Evolutionary conservation across 768 basidiomycete genomes (phyloP).

Genomic region (Boletus vinaceobasis): DNA sequence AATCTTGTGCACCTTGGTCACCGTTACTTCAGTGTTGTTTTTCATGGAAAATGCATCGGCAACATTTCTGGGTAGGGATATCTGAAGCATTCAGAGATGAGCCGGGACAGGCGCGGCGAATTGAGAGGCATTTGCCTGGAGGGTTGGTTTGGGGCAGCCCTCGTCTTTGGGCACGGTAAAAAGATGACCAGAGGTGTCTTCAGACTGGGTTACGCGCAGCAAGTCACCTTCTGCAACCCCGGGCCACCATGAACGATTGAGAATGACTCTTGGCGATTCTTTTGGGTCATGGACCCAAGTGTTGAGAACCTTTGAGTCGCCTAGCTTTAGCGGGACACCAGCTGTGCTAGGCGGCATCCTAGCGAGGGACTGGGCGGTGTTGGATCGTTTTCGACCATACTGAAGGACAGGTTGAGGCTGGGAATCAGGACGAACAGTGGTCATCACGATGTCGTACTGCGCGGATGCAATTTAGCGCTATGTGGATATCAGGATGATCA

Average conservation of each 20-base stretch:
- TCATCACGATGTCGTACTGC: conserved; percentile 39
- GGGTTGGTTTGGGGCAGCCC: conserved; percentile 51
- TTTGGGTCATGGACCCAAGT: conserved; percentile 74
- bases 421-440: conserved; percentile 61
- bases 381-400: conserved; percentile 64
- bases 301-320: conserved; percentile 61
- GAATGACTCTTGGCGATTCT: conserved; percentile 53
- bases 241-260: conserved; percentile 76
- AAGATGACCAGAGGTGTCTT: conserved; percentile 47
- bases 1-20: conserved; percentile 55
- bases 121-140: conserved; percentile 47
- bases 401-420: conserved; percentile 42
- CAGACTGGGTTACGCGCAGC: conserved; percentile 51
- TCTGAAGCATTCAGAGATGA: conserved; percentile 37
- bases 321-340: conserved; percentile 47
- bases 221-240: conserved; percentile 77
- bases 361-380: conserved; percentile 67
- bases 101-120: not conserved
- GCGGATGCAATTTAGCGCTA: not conserved
- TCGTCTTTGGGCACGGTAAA: conserved; percentile 71
- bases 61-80: conserved; percentile 70
- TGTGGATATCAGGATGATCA: not conserved
- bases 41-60: conserved; percentile 69
- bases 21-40: conserved; percentile 67
- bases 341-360: conserved; percentile 37